Evolutionary conservation across 805 yeast species (phyloP), one percentile per base, ranked within the genome.

Genomic region (Cyberlindnera maclurae): DNA sequence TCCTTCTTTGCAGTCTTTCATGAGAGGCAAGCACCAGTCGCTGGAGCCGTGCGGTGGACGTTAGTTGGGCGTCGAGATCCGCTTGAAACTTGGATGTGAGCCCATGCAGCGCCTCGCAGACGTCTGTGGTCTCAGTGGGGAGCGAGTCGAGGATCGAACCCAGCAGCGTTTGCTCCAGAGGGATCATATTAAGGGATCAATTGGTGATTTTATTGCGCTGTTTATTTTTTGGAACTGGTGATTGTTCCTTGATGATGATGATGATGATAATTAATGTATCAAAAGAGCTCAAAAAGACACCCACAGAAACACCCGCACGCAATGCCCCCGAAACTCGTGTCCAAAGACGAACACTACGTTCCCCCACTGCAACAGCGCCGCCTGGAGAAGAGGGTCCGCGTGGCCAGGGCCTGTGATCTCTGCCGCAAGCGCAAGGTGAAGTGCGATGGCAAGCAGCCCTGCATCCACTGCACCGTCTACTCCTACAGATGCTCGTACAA

Each of bases 401-500:
- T 81, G 22, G 69, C 83, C 1, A 62, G 85, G 40, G 90, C 90
- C 3, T 82, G 93, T 53, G 83, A 78, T 48, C 75, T 71, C 38
- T 82, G 93, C 55, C 69, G 89, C 13, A 72, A 70, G 53, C 80
- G 82, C 54, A 83, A 83, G 54, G 89, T 83, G 40, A 82, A 82
- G 55, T 84, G 94, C 60, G 93, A 83, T 52, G 90, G 90, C 5
- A 78, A 79, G 51, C 86, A 78, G 52, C 94, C 93, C 1, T 83
- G 90, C 59, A 79, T 82, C 32, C 90, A 82, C 55, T 88, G 96
- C 56, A 82, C 95, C 1, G 95, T 86, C 1, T 88, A 86, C 61
- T 77, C 85, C 15, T 84, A 82, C 58, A 82, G 76, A 41, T 87
- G 96, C 60, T 77, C 94, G 0, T 87, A 87, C 57, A 84, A 82